These are phyloP conservation scores for Citrus inodora DNA, from an alignment of 345 rosid genomes.

Conservation along the genomic window DNA sequence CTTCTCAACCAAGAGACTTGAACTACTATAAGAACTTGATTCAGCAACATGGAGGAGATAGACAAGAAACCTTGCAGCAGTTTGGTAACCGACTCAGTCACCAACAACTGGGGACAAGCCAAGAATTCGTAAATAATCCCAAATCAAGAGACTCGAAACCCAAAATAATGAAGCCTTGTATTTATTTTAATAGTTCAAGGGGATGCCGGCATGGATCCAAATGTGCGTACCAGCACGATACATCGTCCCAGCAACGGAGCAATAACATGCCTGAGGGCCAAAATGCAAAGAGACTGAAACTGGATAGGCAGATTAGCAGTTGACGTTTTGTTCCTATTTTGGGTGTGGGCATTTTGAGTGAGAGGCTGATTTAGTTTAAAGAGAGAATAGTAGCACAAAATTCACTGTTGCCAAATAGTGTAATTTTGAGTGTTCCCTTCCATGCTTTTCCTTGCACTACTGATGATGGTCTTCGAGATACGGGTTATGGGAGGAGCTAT, in stretches of 20 bases:
- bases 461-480: neutral
- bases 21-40: conserved; percentile 91
- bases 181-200: conserved; percentile 80
- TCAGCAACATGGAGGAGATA: conserved; percentile 96
- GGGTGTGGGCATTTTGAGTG: conserved; percentile 13
- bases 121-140: conserved; percentile 50
- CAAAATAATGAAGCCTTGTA: conserved; percentile 87
- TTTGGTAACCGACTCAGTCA: conserved; percentile 37
- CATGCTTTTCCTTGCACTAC: neutral
- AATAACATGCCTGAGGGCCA: conserved; percentile 48
- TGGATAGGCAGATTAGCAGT: conserved; percentile 83
- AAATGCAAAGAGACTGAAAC: conserved; percentile 80
- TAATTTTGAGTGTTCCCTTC: neutral
- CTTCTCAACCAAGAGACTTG: conserved; percentile 56
- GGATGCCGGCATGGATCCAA: conserved; percentile 91
- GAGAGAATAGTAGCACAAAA: neutral
- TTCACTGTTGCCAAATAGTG: conserved; percentile 17
- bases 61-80: conserved; percentile 61
- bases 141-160: conserved; percentile 60
- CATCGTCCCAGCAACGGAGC: conserved; percentile 49
- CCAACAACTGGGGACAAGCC: conserved; percentile 35
- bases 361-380: conserved; percentile 11
- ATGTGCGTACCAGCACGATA: conserved; percentile 81
- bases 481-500: conserved; percentile 4
- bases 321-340: conserved; percentile 14